Percentiles rank a stretch among this genome's conserved stretches.
Evolutionary conservation across 2,329 filamentous ascomycete species (phyloP).

Genomic region (Talaromyces sp.): DNA sequence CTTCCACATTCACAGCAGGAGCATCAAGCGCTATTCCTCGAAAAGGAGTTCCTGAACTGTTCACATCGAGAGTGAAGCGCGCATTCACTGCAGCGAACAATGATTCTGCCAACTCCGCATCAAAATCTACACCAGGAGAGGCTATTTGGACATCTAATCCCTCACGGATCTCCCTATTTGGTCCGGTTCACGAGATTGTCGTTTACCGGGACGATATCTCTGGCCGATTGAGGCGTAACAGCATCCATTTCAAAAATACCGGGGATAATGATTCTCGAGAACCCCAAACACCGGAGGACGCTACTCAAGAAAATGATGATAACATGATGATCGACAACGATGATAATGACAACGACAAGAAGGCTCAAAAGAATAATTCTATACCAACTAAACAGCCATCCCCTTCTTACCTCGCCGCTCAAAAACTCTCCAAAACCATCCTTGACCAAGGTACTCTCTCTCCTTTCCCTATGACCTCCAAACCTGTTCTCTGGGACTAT

Average conservation of each 20-base stretch:
- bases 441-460: constrained; percentile 85
- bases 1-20: constrained; percentile 64
- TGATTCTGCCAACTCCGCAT: constrained; percentile 53
- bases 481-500: constrained; percentile 89
- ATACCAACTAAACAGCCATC: constrained; percentile 13
- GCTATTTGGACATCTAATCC: constrained; percentile 89
- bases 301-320: not conserved
- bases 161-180: constrained; percentile 74
- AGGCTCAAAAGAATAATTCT: not conserved
- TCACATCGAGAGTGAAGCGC: constrained; percentile 79
- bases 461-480: constrained; percentile 72
- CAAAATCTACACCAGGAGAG: constrained; percentile 57
- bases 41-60: constrained; percentile 70
- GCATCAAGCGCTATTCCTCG: constrained; percentile 44
- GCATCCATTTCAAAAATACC: constrained; percentile 47
- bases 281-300: not conserved
- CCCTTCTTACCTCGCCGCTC: constrained; percentile 47
- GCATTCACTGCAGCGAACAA: constrained; percentile 73
- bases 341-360: not conserved
- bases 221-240: constrained; percentile 68
- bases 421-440: constrained; percentile 81
- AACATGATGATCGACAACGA: constrained; percentile 5
- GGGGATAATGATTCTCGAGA: not conserved
- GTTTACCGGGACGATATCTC: constrained; percentile 84
- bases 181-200: constrained; percentile 79